phyloP scores from a whole-genome alignment of 1,284 basidiomycete genomes.

The Cryptococcus hybrid region DNA sequence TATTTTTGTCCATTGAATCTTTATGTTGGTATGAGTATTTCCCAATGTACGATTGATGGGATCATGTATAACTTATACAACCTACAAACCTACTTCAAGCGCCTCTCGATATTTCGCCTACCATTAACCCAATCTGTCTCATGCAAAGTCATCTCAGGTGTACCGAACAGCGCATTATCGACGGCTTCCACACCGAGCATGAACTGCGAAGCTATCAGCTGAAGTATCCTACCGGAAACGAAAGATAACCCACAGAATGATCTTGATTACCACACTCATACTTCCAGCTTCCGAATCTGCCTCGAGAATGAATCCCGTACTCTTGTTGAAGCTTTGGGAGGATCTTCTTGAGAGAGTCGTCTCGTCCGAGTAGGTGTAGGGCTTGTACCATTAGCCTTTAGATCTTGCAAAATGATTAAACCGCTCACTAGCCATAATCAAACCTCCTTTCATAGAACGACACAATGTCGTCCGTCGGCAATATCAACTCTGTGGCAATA shows the following conservation, averaged over 20 bases:
- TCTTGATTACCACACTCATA: constrained; percentile 56
- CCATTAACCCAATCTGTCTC: constrained; percentile 54
- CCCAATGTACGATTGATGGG: too few relatives aligned
- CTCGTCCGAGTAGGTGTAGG: constrained; percentile 54
- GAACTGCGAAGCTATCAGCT: constrained; percentile 30
- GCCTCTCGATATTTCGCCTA: constrained; percentile 50
- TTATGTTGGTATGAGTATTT: too few relatives aligned
- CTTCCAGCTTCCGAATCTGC: constrained; percentile 58
- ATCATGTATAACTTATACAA: too few relatives aligned
- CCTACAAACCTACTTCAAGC: constrained; percentile 22
- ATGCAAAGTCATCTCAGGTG: constrained; percentile 53
- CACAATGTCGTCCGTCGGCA: constrained; percentile 55
- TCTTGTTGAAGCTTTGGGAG: constrained; percentile 52
- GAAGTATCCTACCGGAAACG: not conserved
- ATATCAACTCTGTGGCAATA: constrained; percentile 53
- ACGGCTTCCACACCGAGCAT: constrained; percentile 57
- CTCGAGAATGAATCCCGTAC: constrained; percentile 52
- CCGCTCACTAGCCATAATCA: constrained; percentile 43
- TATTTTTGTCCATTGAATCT: too few relatives aligned
- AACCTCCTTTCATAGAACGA: constrained; percentile 56
- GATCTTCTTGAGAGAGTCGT: constrained; percentile 51
- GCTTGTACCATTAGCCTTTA: constrained; percentile 21
- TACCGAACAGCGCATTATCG: constrained; percentile 53
- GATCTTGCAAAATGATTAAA: not conserved
- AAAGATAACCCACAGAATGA: constrained; percentile 42